Percentiles rank a stretch among this genome's conserved stretches.
These are phyloP conservation scores for Chaetothyriales sp. DNA, from an alignment of 2,329 filamentous ascomycete species.

Conservation along the genomic window DNA sequence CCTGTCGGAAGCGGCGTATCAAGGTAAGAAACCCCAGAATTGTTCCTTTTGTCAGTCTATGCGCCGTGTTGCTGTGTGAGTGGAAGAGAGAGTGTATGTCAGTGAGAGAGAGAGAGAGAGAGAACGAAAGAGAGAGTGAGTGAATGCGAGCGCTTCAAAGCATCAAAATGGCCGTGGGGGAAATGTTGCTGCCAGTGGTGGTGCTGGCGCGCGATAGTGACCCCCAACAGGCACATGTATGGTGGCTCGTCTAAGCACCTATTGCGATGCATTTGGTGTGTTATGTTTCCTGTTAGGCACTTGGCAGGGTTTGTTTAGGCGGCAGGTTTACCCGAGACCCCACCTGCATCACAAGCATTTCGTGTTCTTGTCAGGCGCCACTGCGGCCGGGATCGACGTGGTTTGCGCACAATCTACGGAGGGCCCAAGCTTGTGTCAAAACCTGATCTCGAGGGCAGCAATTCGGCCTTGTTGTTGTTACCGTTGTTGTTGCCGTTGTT, in stretches of 20 bases:
- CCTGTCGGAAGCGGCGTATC: conserved; percentile 51
- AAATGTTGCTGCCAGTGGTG: not conserved
- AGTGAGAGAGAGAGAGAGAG: no score
- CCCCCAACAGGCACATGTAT: not conserved
- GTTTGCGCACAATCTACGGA: not conserved
- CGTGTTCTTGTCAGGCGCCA: not conserved
- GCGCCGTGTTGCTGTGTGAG: conserved; percentile 1
- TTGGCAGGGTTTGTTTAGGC: not conserved
- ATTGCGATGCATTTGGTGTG: not conserved
- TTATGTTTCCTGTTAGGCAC: not conserved
- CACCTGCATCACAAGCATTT: not conserved
- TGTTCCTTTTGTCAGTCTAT: conserved; percentile 5
- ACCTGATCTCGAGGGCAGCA: no score
- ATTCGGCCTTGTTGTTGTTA: no score
- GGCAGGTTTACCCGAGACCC: not conserved
- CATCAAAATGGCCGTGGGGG: not conserved
- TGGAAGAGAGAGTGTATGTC: no score
- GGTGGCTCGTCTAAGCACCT: not conserved
- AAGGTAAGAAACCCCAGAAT: conserved; percentile 40
- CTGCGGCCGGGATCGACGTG: not conserved
- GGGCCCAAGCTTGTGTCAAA: not conserved
- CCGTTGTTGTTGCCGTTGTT: not conserved
- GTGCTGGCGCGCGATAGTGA: not conserved
- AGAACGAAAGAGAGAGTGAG: no score
- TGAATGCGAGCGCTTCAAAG: not conserved